Conservation (phyloP, 345 rosid genomes). For the Balakata baccata region DNA sequence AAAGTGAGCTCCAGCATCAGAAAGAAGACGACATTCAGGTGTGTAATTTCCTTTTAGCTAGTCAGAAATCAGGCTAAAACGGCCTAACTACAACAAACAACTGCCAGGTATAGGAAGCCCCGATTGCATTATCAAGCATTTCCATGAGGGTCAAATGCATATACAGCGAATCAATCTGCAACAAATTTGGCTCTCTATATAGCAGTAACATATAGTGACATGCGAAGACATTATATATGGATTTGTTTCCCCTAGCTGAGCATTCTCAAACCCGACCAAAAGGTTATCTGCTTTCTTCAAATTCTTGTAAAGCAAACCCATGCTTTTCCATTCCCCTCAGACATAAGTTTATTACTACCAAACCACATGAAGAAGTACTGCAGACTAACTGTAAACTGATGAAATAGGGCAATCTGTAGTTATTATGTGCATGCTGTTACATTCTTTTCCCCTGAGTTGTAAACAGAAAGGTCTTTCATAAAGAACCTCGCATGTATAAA, state of each 20-base stretch:
- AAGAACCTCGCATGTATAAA: neutral
- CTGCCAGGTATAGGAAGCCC: neutral
- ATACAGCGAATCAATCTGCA: neutral
- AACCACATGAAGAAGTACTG: neutral
- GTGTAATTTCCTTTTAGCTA: neutral
- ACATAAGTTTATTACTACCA: neutral
- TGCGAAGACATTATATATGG: neutral
- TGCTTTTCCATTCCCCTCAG: neutral
- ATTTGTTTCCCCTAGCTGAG: neutral
- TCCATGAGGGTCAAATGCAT: neutral
- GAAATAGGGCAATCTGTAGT: neutral
- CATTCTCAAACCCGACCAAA: neutral
- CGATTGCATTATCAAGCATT: neutral
- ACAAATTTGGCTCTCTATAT: neutral
- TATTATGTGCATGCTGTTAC: neutral
- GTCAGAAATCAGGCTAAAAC: neutral
- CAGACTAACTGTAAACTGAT: neutral
- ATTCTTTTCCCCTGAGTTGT: neutral
- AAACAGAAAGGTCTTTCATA: neutral
- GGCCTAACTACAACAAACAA: neutral
- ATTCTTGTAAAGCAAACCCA: neutral
- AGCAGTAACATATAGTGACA: neutral
- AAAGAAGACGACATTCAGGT: slow-evolving; percentile 1
- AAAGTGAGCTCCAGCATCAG: slow-evolving; percentile 3
- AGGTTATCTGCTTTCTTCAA: neutral